Evolutionary conservation across 441 rosid genomes (phyloP), one percentile per base, ranked within the genome.

Genomic region (Raphanus hybrid): DNA sequence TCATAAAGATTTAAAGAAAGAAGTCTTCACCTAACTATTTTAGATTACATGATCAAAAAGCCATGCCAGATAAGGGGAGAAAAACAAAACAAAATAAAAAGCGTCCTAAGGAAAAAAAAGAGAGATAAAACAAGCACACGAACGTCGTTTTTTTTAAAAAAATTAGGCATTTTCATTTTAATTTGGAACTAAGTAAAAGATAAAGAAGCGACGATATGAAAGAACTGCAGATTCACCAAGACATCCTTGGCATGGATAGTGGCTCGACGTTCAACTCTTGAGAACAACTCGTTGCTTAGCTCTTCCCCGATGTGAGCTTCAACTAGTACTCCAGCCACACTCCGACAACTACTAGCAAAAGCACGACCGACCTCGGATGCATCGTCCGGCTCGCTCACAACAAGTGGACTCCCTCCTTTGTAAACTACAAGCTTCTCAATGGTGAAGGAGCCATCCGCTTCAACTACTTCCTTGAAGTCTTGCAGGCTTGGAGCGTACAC

Each of bases 391-490:
- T 76, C 82, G 74, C 73, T 87, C 11, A 94, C 96, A 61, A 94
- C 99, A n/a, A 94, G 75, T 2, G 99, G 99, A 75, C 98, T 94
- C 6, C 99, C 99, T 69, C 98, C 99, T 78, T 94, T 92, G 87
- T 90, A 88, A 15, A 94, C 80, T 59, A 90, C 89, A 10, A 94
- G 96, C 83, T 85, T 90, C 90, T 92, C 84, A 67, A 92, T 84
- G 14, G 62, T 7, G 64, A 90, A 92, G 8, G 92, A 87, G 41
- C 98, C 97, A 20, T 92, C 64, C 8, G 94, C 89, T 62, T 91
- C 97, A 7, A 94, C 98, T 11, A 94, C 93, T 54, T 91, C 94
- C 84, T 75, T 91, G 79, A 94, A 91, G 41, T 94, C 99, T 75
- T 89, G 91, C 29, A 89, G 78, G 82, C 93, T 94, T 6, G 99